These are phyloP conservation scores for Athelia psychrophila DNA, from an alignment of 1,284 basidiomycete genomes.

Conservation along the genomic window DNA sequence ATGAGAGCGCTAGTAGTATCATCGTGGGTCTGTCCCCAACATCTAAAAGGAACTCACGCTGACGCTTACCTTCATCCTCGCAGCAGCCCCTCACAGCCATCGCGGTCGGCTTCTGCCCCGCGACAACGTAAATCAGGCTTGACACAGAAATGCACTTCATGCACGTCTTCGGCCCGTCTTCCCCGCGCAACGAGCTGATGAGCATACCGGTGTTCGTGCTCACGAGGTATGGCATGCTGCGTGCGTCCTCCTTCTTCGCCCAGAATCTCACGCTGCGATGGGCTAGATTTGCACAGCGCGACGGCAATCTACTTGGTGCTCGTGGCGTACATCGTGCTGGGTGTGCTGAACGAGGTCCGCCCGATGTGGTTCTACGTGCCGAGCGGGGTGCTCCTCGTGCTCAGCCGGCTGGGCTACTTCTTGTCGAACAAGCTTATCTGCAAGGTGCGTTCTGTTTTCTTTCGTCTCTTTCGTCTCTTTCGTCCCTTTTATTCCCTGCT, in stretches of 20 bases:
- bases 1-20: conserved; percentile 71
- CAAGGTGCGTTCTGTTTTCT: conserved; percentile 62
- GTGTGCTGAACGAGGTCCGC: conserved; percentile 65
- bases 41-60: not conserved
- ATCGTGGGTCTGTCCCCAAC: conserved; percentile 52
- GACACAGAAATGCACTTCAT: conserved; percentile 73
- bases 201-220: conserved; percentile 76
- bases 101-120: conserved; percentile 58
- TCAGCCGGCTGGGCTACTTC: conserved; percentile 77
- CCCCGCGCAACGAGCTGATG: conserved; percentile 50
- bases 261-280: conserved; percentile 2
- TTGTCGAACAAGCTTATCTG: conserved; percentile 76
- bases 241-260: conserved; percentile 39
- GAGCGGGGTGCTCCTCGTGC: conserved; percentile 65
- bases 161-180: conserved; percentile 53
- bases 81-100: conserved; percentile 65
- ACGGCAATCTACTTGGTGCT: conserved; percentile 62
- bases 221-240: conserved; percentile 82
- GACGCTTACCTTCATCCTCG: too few relatives aligned
- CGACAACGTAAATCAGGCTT: conserved; percentile 75
- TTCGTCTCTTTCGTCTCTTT: too few relatives aligned
- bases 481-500: too few relatives aligned
- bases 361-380: conserved; percentile 73
- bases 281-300: conserved; percentile 46
- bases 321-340: conserved; percentile 77